A percentile compares a stretch with the other conserved stretches of the same genome.
These are phyloP conservation scores for Pythium coloratum DNA, from an alignment of 352 stramenopile genomes.

Conservation along the genomic window DNA sequence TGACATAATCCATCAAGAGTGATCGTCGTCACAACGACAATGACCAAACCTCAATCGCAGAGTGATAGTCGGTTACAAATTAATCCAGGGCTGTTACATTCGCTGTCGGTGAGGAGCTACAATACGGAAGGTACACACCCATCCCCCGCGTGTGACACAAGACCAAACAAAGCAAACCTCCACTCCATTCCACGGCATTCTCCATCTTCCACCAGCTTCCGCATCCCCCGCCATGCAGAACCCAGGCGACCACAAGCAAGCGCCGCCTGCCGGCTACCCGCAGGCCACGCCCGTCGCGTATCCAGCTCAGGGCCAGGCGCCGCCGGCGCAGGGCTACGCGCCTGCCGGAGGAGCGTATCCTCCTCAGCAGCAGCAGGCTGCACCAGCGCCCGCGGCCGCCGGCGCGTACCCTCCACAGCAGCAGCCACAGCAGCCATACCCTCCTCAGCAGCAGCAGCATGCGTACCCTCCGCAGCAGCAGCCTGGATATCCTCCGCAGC, in stretches of 20 bases:
- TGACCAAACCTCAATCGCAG: not conserved
- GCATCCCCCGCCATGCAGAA: slow-evolving; percentile 3
- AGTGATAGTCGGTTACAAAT: slow-evolving; percentile 3
- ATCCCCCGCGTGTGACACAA: not conserved
- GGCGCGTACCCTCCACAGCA: slow-evolving; percentile 22
- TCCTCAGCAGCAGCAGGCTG: slow-evolving; percentile 2
- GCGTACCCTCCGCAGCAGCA: slow-evolving; percentile 22
- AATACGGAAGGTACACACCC: not conserved
- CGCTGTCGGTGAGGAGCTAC: not conserved
- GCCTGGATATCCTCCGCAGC: not conserved
- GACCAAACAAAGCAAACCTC: not conserved
- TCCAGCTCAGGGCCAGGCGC: slow-evolving; percentile 4
- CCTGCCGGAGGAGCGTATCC: slow-evolving; percentile 7
- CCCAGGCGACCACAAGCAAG: slow-evolving; percentile 15
- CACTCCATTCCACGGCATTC: not conserved
- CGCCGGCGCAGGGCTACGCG: slow-evolving; percentile 14
- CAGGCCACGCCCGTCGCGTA: slow-evolving; percentile 11
- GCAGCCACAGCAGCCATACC: slow-evolving; percentile 18
- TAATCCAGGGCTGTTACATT: not conserved
- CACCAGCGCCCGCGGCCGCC: not conserved
- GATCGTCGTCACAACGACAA: not conserved
- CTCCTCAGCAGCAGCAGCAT: slow-evolving; percentile 21
- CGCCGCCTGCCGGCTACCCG: not conserved
- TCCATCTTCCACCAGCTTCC: not conserved
- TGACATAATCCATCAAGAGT: not conserved